Base-by-base conservation (phyloP, 108 stramenopile species). In the Discostella stelligeroides region DNA sequence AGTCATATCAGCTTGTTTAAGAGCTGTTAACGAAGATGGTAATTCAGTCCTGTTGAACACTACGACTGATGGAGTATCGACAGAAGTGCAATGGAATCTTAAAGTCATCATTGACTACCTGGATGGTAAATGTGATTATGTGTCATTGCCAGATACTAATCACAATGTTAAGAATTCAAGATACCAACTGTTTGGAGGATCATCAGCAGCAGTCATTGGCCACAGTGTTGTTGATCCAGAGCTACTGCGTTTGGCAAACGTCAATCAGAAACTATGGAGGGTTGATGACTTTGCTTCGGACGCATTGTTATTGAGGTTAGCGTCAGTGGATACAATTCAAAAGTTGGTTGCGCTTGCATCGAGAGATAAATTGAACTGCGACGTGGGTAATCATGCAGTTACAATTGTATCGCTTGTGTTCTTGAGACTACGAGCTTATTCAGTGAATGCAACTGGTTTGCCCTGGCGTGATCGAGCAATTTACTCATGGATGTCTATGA, bases 91-190 rank as follows among this genome's bases (percentile, higher is more conserved):
- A 45, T 28, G 24, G 13, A 51, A 72, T 30, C 8, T 43, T 4
- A 9, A 27, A 21, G 28, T 63, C 39, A 61, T 37, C 7, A 13
- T 40, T 10, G 61, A 49, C 5, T 61, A n/a, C 29, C 47, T 72
- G n/a, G 34, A 39, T 48, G 70, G 70, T 25, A 47, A 62, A 25
- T 3, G 4, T 12, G 50, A 49, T 41, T 48, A 63, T 48, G 24
- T 72, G 14, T 49, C 69, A 5, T 18, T 70, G 14, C 59, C 59
- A 20, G 60, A 51, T 13, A 70, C 69, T 1, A 70, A 70, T 46
- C 59, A 70, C 21, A 70, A 70, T 70, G 69, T 61, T 4, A 68
- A 56, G 37, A 68, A 68, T 39, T 0, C 67, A 37, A 68, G 67
- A n/a, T 68, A 68, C 17, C 67, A 68, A 20, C 55, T 68, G 0